Evolutionary conservation across 2,329 filamentous ascomycete genomes (phyloP).

Genomic region (Botrytis byssoidea): DNA sequence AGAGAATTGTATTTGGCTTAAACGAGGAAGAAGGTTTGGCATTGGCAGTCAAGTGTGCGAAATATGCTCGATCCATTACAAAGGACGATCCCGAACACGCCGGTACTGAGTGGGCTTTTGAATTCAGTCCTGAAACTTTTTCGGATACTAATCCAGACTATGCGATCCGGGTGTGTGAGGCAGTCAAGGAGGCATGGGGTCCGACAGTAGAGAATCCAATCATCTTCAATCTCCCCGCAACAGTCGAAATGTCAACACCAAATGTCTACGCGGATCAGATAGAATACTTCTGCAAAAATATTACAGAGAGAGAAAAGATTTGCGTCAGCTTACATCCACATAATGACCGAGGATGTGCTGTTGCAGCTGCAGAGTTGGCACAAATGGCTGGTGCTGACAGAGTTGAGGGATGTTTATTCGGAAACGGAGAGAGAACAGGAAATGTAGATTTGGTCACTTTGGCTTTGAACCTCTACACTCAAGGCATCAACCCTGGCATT

Average conservation of each 20-base stretch:
- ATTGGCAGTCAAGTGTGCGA: constrained; percentile 80
- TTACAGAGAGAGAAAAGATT: constrained; percentile 81
- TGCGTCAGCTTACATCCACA: constrained; percentile 90
- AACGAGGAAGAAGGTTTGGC: constrained; percentile 77
- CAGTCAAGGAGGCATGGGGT: constrained; percentile 91
- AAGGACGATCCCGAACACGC: constrained; percentile 66
- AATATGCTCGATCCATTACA: constrained; percentile 83
- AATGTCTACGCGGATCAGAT: constrained; percentile 97
- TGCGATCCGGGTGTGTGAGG: constrained; percentile 79
- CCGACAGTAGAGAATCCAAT: constrained; percentile 76
- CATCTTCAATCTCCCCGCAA: constrained; percentile 96
- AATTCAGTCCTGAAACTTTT: constrained; percentile 86
- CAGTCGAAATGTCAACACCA: constrained; percentile 90
- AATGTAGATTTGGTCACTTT: constrained; percentile 95
- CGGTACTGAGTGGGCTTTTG: constrained; percentile 70
- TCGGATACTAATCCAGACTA: constrained; percentile 87
- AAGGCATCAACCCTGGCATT: constrained; percentile 79
- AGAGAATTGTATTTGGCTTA: constrained; percentile 85
- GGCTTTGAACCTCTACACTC: constrained; percentile 90
- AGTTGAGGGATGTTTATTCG: constrained; percentile 91
- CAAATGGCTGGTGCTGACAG: constrained; percentile 96
- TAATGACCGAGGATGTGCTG: constrained; percentile 88
- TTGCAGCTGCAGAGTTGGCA: constrained; percentile 85
- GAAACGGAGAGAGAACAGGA: constrained; percentile 92
- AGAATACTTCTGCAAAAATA: constrained; percentile 88